A percentile compares a stretch with the other conserved stretches of the same genome.
Evolutionary conservation across 2,329 filamentous ascomycete genomes (phyloP).

Genomic region (Scedosporium boydii): DNA sequence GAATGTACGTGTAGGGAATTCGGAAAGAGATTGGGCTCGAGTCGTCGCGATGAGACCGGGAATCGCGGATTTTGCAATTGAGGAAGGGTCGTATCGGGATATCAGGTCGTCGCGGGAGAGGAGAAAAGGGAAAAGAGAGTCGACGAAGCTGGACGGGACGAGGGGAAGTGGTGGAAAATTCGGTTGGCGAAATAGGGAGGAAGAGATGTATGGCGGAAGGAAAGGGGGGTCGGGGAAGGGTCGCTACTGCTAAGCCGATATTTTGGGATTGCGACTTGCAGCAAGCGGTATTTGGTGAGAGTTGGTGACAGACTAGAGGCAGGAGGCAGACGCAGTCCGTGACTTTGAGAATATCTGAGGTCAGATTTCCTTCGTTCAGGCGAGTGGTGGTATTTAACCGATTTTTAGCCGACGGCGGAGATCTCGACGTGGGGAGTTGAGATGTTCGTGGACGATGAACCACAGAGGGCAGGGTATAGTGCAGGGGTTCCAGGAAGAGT

Average conservation of each 20-base stretch:
- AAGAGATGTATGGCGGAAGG: background rate
- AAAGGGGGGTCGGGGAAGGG: background rate
- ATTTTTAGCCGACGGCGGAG: background rate
- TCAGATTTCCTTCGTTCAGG: background rate
- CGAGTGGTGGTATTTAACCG: background rate
- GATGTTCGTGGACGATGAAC: background rate
- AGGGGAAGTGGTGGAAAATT: background rate
- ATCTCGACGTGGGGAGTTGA: background rate
- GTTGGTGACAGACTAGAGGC: background rate
- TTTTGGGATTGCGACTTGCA: background rate
- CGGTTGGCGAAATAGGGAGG: background rate
- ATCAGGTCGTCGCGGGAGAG: background rate
- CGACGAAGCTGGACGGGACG: background rate
- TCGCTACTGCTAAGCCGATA: background rate
- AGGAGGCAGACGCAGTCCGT: background rate
- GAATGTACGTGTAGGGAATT: background rate
- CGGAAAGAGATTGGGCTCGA: background rate
- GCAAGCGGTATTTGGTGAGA: background rate
- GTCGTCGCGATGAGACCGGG: background rate
- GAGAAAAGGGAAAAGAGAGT: background rate
- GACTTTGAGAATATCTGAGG: constrained; percentile 2
- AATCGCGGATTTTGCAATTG: background rate
- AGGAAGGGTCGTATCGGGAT: background rate
- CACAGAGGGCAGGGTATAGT: too few relatives aligned
- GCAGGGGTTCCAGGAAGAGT: too few relatives aligned